A percentile compares a stretch with the other conserved stretches of the same genome.
These are phyloP conservation scores for Pichia sp. DNA, from an alignment of 1,139 yeast species.

Conservation along the genomic window DNA sequence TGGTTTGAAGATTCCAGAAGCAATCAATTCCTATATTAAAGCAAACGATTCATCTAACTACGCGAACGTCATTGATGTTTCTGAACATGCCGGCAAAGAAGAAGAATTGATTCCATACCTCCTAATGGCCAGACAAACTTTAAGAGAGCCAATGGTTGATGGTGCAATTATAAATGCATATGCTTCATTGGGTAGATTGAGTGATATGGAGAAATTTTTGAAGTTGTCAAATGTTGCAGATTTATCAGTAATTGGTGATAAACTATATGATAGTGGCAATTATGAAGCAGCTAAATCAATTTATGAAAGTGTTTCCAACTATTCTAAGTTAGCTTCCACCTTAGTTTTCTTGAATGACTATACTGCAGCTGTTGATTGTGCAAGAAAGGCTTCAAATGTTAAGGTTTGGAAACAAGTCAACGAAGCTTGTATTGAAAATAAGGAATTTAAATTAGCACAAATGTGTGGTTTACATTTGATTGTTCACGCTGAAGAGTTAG, in stretches of 20 bases:
- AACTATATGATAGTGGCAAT: conserved; percentile 70
- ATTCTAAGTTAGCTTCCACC: conserved; percentile 93
- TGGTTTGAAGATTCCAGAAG: conserved; percentile 87
- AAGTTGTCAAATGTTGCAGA: conserved; percentile 90
- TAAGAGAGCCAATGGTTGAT: conserved; percentile 89
- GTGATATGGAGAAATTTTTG: conserved; percentile 79
- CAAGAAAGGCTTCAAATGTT: conserved; percentile 93
- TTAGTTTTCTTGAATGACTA: conserved; percentile 86
- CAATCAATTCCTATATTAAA: conserved; percentile 80
- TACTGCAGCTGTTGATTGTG: conserved; percentile 97
- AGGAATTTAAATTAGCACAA: conserved; percentile 94
- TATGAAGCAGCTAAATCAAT: conserved; percentile 91
- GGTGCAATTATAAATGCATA: conserved; percentile 85
- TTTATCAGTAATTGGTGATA: conserved; percentile 86
- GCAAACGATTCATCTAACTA: conserved; percentile 90
- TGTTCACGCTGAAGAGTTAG: conserved; percentile 95
- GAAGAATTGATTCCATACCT: conserved; percentile 86
- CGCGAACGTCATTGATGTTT: conserved; percentile 87
- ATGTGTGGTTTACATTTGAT: conserved; percentile 97
- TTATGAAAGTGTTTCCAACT: conserved; percentile 80
- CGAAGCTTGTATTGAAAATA: conserved; percentile 91
- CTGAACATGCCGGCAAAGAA: conserved; percentile 93
- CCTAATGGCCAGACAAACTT: conserved; percentile 87
- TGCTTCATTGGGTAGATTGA: conserved; percentile 67
- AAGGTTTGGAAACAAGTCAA: conserved; percentile 97